These are phyloP conservation scores for Xylaria intraflava DNA, from an alignment of 495 filamentous ascomycete genomes.

Conservation along the genomic window DNA sequence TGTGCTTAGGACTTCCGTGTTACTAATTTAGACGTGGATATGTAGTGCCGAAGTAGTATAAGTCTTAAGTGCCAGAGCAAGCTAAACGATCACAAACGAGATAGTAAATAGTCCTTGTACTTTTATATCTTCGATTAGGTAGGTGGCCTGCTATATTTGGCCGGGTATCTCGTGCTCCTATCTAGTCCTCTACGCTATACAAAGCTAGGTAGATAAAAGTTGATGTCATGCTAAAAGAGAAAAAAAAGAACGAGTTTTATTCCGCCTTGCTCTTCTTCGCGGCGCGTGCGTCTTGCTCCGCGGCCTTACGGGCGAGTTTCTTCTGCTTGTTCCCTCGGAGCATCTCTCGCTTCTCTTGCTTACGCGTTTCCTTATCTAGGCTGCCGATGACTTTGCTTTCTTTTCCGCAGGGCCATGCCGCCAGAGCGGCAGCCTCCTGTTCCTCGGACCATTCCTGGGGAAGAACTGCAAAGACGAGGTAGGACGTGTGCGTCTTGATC, in stretches of 20 bases:
- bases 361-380: conserved; percentile 46
- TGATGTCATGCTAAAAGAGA: no score
- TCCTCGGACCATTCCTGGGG: conserved; percentile 78
- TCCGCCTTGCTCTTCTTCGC: conserved; percentile 8
- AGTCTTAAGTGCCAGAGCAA: no score
- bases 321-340: conserved; percentile 27
- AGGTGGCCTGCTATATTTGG: conserved; percentile 1
- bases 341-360: conserved; percentile 40
- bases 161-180: conserved; percentile 3
- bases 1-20: no score
- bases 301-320: conserved; percentile 6
- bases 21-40: no score
- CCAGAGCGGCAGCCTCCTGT: conserved; percentile 64
- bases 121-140: background rate
- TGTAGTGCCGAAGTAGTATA: no score
- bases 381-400: conserved; percentile 42
- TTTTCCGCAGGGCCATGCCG: conserved; percentile 51
- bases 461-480: conserved; percentile 87
- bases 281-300: background rate
- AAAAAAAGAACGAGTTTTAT: no score
- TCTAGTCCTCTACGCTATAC: background rate
- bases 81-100: no score
- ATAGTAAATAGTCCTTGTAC: background rate
- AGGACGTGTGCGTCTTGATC: conserved; percentile 90
- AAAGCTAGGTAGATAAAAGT: background rate